Evolutionary conservation across 768 basidiomycete species (phyloP).

Genomic region (Dendrothele bispora): DNA sequence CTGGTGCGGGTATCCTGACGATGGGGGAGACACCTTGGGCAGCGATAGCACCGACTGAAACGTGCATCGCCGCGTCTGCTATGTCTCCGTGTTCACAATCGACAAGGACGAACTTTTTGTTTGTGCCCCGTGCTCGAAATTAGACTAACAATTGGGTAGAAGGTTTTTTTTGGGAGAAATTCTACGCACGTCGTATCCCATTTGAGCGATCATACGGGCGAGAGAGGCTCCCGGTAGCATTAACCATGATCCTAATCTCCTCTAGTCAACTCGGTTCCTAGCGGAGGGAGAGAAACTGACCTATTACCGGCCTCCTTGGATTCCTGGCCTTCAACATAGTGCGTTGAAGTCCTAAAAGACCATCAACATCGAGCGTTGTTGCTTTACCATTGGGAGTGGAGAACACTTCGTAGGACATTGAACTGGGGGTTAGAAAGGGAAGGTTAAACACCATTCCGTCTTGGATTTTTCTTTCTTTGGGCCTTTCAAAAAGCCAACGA

Average conservation of each 20-base stretch:
- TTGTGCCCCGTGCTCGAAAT: not conserved
- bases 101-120: conserved; percentile 41
- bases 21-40: conserved; percentile 39
- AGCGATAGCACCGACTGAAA: conserved; percentile 39
- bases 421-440: no score
- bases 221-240: conserved; percentile 41
- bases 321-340: conserved; percentile 10
- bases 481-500: no score
- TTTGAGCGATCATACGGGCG: conserved; percentile 37
- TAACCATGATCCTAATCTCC: conserved; percentile 37
- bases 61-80: conserved; percentile 40
- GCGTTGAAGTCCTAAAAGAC: conserved; percentile 9
- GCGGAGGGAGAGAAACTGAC: not conserved
- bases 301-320: conserved; percentile 10
- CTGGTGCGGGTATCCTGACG: conserved; percentile 47
- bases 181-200: conserved; percentile 29
- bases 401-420: conserved; percentile 6
- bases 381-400: not conserved
- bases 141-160: not conserved
- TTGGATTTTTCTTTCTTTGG: no score
- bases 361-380: not conserved
- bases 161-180: not conserved
- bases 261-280: not conserved
- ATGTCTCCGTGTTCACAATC: conserved; percentile 49
- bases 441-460: no score